Conservation (phyloP, 768 basidiomycete genomes). For the Hirschioporus abietinus region DNA sequence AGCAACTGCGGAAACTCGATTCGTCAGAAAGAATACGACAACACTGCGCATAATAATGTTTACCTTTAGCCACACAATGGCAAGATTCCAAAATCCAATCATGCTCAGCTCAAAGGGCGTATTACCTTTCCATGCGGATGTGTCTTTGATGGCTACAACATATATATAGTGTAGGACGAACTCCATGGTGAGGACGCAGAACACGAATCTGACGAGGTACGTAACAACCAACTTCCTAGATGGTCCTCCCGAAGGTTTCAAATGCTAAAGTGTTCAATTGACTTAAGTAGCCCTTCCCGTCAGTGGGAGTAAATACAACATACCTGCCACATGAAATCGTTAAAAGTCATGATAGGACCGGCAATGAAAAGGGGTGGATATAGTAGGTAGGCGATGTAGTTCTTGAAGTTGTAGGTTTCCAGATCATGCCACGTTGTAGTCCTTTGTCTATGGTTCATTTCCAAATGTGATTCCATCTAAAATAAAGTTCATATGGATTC, state of each 20-base stretch:
- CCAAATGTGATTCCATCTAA: slow-evolving; percentile 27
- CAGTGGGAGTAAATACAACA: slow-evolving; percentile 22
- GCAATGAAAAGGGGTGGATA: slow-evolving; percentile 95
- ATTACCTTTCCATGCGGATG: slow-evolving; percentile 73
- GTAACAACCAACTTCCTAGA: slow-evolving; percentile 30
- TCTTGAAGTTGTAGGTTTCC: slow-evolving; percentile 57
- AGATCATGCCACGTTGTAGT: slow-evolving; percentile 47
- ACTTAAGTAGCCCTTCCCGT: background rate
- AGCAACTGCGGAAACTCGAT: slow-evolving; percentile 54
- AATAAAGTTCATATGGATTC: slow-evolving; percentile 7
- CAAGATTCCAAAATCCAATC: slow-evolving; percentile 96
- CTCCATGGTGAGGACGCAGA: slow-evolving; percentile 82
- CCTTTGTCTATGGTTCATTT: slow-evolving; percentile 52
- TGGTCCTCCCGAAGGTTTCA: slow-evolving; percentile 47
- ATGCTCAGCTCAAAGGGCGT: slow-evolving; percentile 78
- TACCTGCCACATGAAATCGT: slow-evolving; percentile 94
- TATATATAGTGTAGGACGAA: slow-evolving; percentile 91
- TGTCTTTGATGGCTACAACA: slow-evolving; percentile 92
- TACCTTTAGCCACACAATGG: slow-evolving; percentile 96
- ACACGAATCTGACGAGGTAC: slow-evolving; percentile 69
- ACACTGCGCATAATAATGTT: slow-evolving; percentile 12
- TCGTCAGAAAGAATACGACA: background rate
- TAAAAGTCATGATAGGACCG: slow-evolving; percentile 94
- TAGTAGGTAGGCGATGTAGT: slow-evolving; percentile 80
- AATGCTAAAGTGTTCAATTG: slow-evolving; percentile 39